Conservation (phyloP, 1,139 yeast species). For the Sugiyamaella pinicola region DNA sequence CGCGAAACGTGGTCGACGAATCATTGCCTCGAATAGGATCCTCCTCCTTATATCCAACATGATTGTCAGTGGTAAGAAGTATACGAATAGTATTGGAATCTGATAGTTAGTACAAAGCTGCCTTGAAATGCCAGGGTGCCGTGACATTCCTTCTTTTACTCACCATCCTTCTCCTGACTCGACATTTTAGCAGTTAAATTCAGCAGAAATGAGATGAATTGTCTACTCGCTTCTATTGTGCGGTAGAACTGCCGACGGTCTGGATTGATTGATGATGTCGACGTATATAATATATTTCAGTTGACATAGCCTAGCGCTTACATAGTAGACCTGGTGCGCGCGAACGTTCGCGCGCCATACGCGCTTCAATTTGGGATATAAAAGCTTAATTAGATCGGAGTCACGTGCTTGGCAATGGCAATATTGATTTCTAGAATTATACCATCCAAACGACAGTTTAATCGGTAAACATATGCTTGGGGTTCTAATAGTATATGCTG, state of each 20-base stretch:
- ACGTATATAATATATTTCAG: background rate
- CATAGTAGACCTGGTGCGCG: background rate
- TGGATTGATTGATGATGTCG: background rate
- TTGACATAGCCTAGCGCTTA: background rate
- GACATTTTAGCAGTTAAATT: background rate
- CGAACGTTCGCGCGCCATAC: background rate
- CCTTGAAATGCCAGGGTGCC: too few relatives aligned
- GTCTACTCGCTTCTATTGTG: too few relatives aligned
- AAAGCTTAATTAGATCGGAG: too few relatives aligned
- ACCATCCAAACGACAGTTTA: too few relatives aligned
- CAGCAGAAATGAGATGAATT: background rate
- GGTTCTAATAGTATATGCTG: too few relatives aligned
- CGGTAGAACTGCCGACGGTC: too few relatives aligned
- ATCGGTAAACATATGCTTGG: too few relatives aligned
- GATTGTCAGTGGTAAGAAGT: constrained; percentile 90
- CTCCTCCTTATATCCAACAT: constrained; percentile 88
- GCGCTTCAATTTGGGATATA: background rate
- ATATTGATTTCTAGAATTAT: too few relatives aligned
- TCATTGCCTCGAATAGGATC: constrained; percentile 93
- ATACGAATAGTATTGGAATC: constrained; percentile 65
- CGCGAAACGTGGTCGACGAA: constrained; percentile 84
- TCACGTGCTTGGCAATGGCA: too few relatives aligned
- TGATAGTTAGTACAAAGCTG: background rate
- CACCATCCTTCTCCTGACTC: background rate
- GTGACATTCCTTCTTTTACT: too few relatives aligned